phyloP scores from a whole-genome alignment of 176 grass and related monocot species.

The Tillandsia fasciculata region DNA sequence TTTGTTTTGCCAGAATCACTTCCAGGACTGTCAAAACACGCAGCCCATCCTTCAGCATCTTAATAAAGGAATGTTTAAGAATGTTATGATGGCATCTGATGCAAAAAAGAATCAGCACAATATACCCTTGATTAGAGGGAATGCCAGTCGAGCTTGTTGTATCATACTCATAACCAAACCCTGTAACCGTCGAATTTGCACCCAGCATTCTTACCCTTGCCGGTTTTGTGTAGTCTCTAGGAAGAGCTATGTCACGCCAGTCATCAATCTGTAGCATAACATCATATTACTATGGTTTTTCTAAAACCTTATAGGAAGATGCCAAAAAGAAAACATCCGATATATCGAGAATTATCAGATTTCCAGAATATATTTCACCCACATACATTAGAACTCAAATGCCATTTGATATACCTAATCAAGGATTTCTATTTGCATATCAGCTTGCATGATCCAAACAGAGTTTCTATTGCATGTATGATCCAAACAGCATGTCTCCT shows the following conservation, averaged over 20 bases:
- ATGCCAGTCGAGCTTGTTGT: constrained; percentile 37
- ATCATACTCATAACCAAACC: constrained; percentile 76
- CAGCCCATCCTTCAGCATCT: neutral
- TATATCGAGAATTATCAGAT: no score
- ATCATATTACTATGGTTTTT: constrained; percentile 11
- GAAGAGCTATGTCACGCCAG: constrained; percentile 83
- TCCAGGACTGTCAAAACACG: constrained; percentile 18
- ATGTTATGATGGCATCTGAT: constrained; percentile 14
- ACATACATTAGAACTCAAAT: neutral
- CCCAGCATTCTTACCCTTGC: constrained; percentile 66
- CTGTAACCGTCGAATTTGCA: constrained; percentile 47
- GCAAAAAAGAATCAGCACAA: neutral
- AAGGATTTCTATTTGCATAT: neutral
- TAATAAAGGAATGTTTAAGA: constrained; percentile 4
- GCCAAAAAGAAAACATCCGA: neutral
- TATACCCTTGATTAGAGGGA: constrained; percentile 24
- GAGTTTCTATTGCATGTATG: neutral
- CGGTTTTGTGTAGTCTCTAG: constrained; percentile 58
- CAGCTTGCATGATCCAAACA: no score
- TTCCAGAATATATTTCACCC: no score
- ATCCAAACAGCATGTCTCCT: neutral
- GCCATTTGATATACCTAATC: neutral
- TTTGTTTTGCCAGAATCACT: constrained; percentile 43
- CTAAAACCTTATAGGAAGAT: neutral
- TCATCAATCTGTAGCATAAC: constrained; percentile 62